Base-by-base conservation (phyloP, 2,329 filamentous ascomycete species). In the Didymella lethalis region DNA sequence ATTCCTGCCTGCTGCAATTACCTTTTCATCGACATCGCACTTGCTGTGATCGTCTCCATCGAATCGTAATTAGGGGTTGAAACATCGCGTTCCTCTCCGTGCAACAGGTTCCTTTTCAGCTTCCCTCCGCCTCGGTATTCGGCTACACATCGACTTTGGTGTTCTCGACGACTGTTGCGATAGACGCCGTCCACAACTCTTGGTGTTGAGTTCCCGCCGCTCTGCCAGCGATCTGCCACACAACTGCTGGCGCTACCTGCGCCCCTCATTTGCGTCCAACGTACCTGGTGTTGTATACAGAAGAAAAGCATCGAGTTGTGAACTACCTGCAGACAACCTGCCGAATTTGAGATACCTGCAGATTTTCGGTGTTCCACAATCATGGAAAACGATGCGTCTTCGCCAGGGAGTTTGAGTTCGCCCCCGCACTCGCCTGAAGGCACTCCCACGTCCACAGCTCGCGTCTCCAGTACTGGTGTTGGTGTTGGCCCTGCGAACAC, bases 361-460 rank as follows among this genome's bases (percentile, higher is more conserved):
- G 41, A 25, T 29, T 57, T 63, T 57, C 49, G 44, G 63, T 65
- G 32, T 66, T 65, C 57, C 48, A 61, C 65, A 56, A 63, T 66
- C 48, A 77, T 76, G 75, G 71, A 72, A 41, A 68, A 73, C 46
- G 72, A 68, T 64, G 71, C 71, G 36, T 75, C 72, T 49, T 76
- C 75, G 61, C 72, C 73, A 28, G 75, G 71, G 54, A 74, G 71
- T 64, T 66, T 76, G 56, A 75, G 75, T 63, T 76, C 73, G 48
- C 71, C 73, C 36, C 76, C 76, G 52, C 74, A 77, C 68, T 77
- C 74, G 68, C 75, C 75, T 45, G 69, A 74, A 56, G 66, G 65
- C 63, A 73, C 69, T 54, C 71, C 69, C 53, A 73, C 65, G 58
- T 74, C 73, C 53, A 72, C 74, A 56, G 71, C 73, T 43, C 71